These are phyloP conservation scores for Coemansia sp. DNA, from an alignment of 192 early-diverging fungal genomes.

Conservation along the genomic window DNA sequence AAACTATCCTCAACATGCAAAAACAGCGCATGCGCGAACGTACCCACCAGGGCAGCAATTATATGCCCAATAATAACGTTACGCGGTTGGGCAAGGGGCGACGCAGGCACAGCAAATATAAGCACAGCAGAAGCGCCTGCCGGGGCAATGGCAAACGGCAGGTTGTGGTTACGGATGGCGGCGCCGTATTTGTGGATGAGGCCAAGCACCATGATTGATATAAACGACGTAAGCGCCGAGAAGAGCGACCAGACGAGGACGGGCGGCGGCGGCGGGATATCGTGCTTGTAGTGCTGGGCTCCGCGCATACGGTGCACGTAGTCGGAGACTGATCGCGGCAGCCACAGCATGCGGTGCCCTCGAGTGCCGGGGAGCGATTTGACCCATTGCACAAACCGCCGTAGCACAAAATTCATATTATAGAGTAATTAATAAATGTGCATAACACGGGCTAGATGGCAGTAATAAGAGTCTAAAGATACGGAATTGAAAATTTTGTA, in stretches of 20 bases:
- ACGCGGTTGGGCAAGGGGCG: conserved; percentile 47
- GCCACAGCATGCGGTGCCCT: conserved; percentile 31
- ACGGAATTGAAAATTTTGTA: too few species aligned
- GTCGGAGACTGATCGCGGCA: conserved; percentile 18
- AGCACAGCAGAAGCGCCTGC: conserved; percentile 47
- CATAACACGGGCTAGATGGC: not conserved
- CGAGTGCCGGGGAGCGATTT: conserved; percentile 31
- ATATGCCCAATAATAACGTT: conserved; percentile 44
- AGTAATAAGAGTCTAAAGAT: too few species aligned
- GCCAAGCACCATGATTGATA: conserved; percentile 23
- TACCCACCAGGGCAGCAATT: conserved; percentile 38
- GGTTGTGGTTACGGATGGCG: conserved; percentile 35
- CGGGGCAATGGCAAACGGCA: conserved; percentile 52
- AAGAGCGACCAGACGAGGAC: conserved; percentile 35
- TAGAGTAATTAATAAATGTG: not conserved
- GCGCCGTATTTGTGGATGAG: conserved; percentile 46
- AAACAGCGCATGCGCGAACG: conserved; percentile 46
- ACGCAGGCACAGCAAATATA: conserved; percentile 39
- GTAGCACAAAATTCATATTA: conserved; percentile 28
- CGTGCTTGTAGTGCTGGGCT: conserved; percentile 31
- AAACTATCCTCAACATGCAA: conserved; percentile 27
- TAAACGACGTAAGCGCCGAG: conserved; percentile 43
- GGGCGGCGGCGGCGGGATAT: conserved; percentile 26
- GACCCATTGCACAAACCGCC: conserved; percentile 36
- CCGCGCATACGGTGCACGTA: conserved; percentile 44